Evolutionary conservation across 108 stramenopile genomes (phyloP).

Genomic region (Seminavis robusta): DNA sequence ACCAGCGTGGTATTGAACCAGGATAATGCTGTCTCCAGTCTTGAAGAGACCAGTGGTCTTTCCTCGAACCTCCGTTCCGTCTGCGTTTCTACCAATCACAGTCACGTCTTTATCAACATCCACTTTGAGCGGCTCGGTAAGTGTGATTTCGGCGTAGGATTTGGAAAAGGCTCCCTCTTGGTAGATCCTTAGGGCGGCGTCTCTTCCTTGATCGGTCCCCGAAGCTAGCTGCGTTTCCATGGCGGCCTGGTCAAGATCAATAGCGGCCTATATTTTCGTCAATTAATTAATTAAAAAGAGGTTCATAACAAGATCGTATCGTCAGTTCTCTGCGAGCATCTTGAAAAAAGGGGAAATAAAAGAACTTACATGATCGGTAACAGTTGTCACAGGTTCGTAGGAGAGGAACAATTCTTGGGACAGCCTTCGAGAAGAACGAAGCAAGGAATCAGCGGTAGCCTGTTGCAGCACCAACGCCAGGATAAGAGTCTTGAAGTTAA

Average conservation of each 20-base stretch:
- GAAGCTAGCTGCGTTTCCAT: slow-evolving; percentile 36
- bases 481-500: no score
- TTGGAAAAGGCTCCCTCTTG: neutral
- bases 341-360: no score
- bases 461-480: no score
- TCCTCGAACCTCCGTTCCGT: slow-evolving; percentile 20
- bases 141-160: neutral
- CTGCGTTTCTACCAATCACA: neutral
- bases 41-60: slow-evolving; percentile 28
- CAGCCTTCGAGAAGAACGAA: slow-evolving; percentile 33
- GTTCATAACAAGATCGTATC: no score
- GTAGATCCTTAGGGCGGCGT: neutral
- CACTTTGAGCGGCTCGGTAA: neutral
- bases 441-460: no score
- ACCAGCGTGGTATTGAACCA: slow-evolving; percentile 44
- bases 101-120: neutral
- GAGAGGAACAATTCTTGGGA: slow-evolving; percentile 51
- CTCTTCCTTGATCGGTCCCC: neutral
- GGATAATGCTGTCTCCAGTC: slow-evolving; percentile 27
- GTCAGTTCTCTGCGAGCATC: no score
- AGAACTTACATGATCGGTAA: slow-evolving; percentile 57
- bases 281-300: no score
- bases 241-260: slow-evolving; percentile 70
- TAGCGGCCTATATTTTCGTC: slow-evolving; percentile 43
- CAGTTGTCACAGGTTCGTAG: slow-evolving; percentile 58